Base-by-base conservation (phyloP, 2,329 filamentous ascomycete genomes). In the Pyricularia grisea region DNA sequence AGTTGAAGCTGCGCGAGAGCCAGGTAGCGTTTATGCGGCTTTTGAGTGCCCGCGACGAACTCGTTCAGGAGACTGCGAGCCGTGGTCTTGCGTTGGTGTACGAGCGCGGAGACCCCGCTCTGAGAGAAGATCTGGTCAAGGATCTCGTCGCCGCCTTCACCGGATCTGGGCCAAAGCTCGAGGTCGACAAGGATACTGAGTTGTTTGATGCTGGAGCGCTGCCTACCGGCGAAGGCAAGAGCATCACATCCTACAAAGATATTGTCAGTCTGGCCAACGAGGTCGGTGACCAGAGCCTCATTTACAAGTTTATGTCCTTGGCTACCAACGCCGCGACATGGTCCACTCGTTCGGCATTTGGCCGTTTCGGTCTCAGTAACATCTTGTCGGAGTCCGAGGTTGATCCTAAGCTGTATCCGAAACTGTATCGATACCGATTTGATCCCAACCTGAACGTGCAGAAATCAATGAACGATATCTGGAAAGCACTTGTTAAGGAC, bases 221-320 rank as follows among this genome's bases (percentile, higher is more conserved):
- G 14, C 94, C 94, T 0, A 98, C 94, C 0, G 93, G 94, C 3
- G 93, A 97, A 72, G 93, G 93, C 9, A 92, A 86, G 73, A 93
- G 93, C 0, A 87, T 98, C 69, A 97, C 93, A 0, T 98, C 94
- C 0, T 99, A 99, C 81, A 97, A 97, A 77, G 95, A 99, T 75
- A 98, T 99, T 73, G 92, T 99, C 78, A 95, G 86, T 73, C 83
- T 99, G 66, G 95, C 95, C n/a, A 92, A 94, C 63, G 95, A 99
- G 79, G 94, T 97, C 42, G 95, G 95, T 12, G 94, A 99, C 75
- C 94, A 95, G 70, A 94, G 92, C 73, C 83, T 99, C n/a, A 92
- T 98, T 0, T 99, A 99, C 81, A 93, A 94, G 71, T 98, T 99
- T 80, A 99, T 99, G 95, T 94, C 94, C 0, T 85, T 99, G 73